Evolutionary conservation across 768 basidiomycete genomes (phyloP).

Genomic region (Mycena floridula): DNA sequence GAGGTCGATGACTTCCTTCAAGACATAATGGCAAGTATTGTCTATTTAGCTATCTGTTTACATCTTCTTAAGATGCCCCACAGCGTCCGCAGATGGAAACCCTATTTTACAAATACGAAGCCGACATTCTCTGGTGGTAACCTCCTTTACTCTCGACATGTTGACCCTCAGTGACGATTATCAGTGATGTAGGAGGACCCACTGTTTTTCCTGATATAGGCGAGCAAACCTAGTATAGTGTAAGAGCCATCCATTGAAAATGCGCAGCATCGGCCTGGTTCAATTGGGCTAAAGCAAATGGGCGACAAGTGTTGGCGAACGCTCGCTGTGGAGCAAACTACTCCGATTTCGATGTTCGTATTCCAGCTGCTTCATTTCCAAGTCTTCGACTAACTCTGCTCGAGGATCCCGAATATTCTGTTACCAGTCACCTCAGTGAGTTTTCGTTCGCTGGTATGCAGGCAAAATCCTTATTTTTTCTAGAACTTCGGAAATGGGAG

Average conservation of each 20-base stretch:
- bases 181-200: slow-evolving; percentile 5
- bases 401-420: slow-evolving; percentile 6
- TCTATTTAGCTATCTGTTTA: too few species aligned
- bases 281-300: slow-evolving; percentile 7
- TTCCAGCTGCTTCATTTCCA: background rate
- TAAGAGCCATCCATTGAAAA: background rate
- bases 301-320: slow-evolving; percentile 5
- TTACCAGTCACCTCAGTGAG: slow-evolving; percentile 4
- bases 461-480: slow-evolving; percentile 19
- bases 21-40: slow-evolving; percentile 33
- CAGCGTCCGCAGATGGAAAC: slow-evolving; percentile 35
- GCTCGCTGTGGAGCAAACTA: slow-evolving; percentile 8
- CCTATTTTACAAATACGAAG: slow-evolving; percentile 26
- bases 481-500: slow-evolving; percentile 33
- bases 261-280: slow-evolving; percentile 3
- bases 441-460: background rate
- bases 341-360: slow-evolving; percentile 7
- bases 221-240: background rate
- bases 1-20: slow-evolving; percentile 35
- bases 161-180: too few species aligned
- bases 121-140: slow-evolving; percentile 8
- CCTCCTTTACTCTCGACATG: too few species aligned
- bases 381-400: background rate
- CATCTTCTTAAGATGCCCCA: too few species aligned
- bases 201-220: slow-evolving; percentile 5